Base-by-base conservation (phyloP, 2,329 filamentous ascomycete species). In the Ophiostoma populinum region DNA sequence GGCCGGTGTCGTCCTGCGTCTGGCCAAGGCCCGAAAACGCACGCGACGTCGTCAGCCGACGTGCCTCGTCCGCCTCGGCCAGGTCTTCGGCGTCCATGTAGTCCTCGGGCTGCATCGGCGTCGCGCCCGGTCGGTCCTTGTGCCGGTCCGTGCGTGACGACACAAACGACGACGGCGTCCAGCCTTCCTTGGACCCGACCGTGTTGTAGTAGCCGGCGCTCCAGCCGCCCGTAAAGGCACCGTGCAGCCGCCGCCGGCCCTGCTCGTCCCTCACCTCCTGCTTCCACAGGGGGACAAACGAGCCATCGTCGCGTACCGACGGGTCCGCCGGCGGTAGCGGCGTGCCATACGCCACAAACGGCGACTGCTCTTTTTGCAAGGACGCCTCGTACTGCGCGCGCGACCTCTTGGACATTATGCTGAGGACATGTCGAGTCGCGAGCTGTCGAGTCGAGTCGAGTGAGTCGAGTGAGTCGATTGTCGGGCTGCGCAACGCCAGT, bases 141-240 rank as follows among this genome's bases (percentile, higher is more conserved):
- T 67, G 73, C 37, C 85, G 79, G 48, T 81, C 82, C 25, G 70
- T 61, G 17, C 90, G 79, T 34, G 86, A 94, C 6, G 87, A 95
- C 8, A 92, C 76, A 54, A 95, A 98, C 0, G 81, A 79, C 16
- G 82, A 75, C 2, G 90, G 90, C 1, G 82, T 77, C 87, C 87
- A 98, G 60, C 90, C 90, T 63, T 98, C 87, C 56, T 95, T 95
- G 38, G 87, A 94, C 35, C 90, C 90, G 46, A 95, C 90, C 5
- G 86, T 93, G 54, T 98, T 98, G 60, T 90, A 95, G 58, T 95
- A 87, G 77, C 90, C 90, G 61, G 90, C 90, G 61, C 85, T 94
- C 61, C 80, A 98, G 20, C 90, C 90, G 46, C 90, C 90, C 1
- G 85, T 94, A 51, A 98, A 98, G 42, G 90, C 90, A 43, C 90